Conservation (phyloP, 345 rosid species). For the Punica granatum region DNA sequence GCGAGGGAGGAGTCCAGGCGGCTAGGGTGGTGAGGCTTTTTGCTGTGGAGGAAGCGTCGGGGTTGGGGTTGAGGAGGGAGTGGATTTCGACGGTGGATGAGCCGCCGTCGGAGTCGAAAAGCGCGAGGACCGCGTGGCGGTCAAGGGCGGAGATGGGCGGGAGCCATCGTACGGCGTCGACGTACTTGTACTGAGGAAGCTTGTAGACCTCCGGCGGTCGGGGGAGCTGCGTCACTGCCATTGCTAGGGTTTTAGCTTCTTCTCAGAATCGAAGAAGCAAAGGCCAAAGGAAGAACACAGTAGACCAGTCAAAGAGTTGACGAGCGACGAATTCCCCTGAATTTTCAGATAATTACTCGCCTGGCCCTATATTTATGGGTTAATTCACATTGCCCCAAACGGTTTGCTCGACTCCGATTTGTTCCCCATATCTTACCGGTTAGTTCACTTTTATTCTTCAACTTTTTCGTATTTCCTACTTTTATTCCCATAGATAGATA, state of each 20-base stretch:
- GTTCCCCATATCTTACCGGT: too few species aligned
- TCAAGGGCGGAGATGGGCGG: constrained; percentile 65
- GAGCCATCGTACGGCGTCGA: constrained; percentile 82
- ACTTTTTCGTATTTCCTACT: too few species aligned
- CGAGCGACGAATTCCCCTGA: neutral
- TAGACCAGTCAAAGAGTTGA: neutral
- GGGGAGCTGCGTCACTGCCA: constrained; percentile 42
- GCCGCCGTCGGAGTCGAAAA: constrained; percentile 42
- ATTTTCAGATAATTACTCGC: neutral
- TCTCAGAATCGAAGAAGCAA: neutral
- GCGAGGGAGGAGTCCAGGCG: constrained; percentile 46
- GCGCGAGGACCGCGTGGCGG: constrained; percentile 43
- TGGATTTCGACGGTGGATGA: constrained; percentile 51
- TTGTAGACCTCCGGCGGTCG: constrained; percentile 36
- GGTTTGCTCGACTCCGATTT: neutral
- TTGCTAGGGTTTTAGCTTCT: constrained; percentile 16
- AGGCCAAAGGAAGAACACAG: neutral
- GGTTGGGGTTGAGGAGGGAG: constrained; percentile 24
- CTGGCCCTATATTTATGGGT: too few species aligned
- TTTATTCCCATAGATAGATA: too few species aligned
- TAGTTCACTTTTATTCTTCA: too few species aligned
- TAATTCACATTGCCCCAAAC: neutral
- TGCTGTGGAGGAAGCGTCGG: neutral
- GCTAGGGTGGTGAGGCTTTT: constrained; percentile 26
- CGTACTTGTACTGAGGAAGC: constrained; percentile 47